Base-by-base conservation (phyloP, 1,284 basidiomycete species). In the Apiotrichum gamsii region DNA sequence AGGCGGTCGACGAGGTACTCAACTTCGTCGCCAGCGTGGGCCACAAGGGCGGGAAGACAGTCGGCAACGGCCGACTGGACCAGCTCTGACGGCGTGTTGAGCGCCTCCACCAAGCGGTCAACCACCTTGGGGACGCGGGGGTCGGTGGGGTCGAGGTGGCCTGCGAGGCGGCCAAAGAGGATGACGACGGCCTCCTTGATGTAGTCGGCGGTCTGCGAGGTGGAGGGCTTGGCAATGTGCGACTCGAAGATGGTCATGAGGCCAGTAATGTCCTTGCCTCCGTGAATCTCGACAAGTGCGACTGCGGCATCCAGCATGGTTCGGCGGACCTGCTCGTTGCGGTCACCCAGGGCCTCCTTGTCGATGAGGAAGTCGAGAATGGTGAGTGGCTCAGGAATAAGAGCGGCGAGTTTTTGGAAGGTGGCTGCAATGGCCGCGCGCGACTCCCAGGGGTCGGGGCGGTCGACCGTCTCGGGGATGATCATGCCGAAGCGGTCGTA, bases 41-140 rank as follows among this genome's bases (percentile, higher is more conserved):
- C 79, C 33, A 94, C 87, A 6, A 99, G 78, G 1, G 91, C 90
- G 0, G 90, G 85, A 9, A 98, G 76, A 75, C 88, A 91, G 53
- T 97, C 95, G 0, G 93, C 89, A 0, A 98, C 91, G 0, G 95
- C 94, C 43, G 90, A 85, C 69, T 98, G 94, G 0, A 99, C 95
- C 59, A 94, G 84, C 69, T 99, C 95, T 1, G 91, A 84, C 0
- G 95, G 95, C 0, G 93, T 98, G 72, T 87, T 87, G 54, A 98
- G 77, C 1, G 94, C 90, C 20, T 89, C 87, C 6, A 95, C 81
- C 18, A 98, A 77, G n/a, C 91, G 79, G 54, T 90, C 84, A 9
- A 97, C 85, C 52, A 97, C 88, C n/a, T 75, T 72, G 0, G 87
- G 84, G 37, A 95, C 81, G 1, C 90, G 82, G 13, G 76, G 52